Base-by-base conservation (phyloP, 768 basidiomycete species). In the Leccinum incarnatum region DNA sequence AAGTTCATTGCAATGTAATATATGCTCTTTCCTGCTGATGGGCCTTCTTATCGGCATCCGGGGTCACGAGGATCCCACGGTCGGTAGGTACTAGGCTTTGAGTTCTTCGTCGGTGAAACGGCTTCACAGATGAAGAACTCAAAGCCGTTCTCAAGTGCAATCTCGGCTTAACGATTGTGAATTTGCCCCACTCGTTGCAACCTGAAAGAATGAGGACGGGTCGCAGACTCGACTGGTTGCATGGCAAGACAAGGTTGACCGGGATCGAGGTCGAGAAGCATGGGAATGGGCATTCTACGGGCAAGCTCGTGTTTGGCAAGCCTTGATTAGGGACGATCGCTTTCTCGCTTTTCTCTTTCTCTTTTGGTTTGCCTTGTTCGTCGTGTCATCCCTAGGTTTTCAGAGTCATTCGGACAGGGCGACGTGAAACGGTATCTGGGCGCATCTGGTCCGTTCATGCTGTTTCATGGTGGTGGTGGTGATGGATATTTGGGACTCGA, bases 201-300 rank as follows among this genome's bases (percentile, higher is more conserved):
- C 7, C 27, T 27, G 27, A 27, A 27, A 27, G 27, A 27, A 27
- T 7, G 27, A 27, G 27, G 27, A 27, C 27, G 27, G 27, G 7
- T 27, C 29, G 29, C 49, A 74, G 87, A 51, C 69, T 88, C 12
- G 87, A 89, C 73, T 88, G 83, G 79, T 75, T 89, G 48, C 83
- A 83, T 19, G 78, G 80, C 32, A 87, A 84, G 66, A 85, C 83
- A 32, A 73, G 76, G 49, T 67, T 89, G 37, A 75, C 84, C 32
- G 87, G 87, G 25, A 77, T 89, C 60, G 85, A 87, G 65, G 77
- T 85, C 59, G 78, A 81, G 65, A 83, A 79, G 60, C 72, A 75
- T 50, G 65, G 70, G 8, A 68, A 73, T 29, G 70, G 70, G n/a
- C 68, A 69, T 42, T 67, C 76, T 51, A 74, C 74, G 4, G 83